A percentile compares a stretch with the other conserved stretches of the same genome.
These are phyloP conservation scores for Bacterosira constricta DNA, from an alignment of 108 stramenopile genomes.

Conservation along the genomic window DNA sequence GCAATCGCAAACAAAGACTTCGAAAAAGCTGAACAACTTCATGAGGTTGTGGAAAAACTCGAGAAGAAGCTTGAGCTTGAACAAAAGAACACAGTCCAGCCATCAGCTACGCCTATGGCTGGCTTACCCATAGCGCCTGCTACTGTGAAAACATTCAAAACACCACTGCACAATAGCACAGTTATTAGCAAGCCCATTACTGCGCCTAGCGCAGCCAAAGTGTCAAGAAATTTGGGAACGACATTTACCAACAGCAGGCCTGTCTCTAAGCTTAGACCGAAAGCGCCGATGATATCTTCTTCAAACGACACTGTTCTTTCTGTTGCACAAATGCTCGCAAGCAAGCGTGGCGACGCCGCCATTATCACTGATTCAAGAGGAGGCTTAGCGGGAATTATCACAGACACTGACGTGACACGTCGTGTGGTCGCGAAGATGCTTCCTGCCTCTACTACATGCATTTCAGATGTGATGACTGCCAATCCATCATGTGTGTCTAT, in stretches of 20 bases:
- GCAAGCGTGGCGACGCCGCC: constrained; percentile 69
- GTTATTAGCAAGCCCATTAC: constrained; percentile 3
- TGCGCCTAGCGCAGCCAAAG: constrained; percentile 11
- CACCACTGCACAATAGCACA: constrained; percentile 16
- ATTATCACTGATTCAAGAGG: constrained; percentile 61
- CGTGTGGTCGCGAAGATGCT: constrained; percentile 77
- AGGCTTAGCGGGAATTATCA: constrained; percentile 81
- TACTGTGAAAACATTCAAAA: constrained; percentile 17
- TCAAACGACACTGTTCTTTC: constrained; percentile 52
- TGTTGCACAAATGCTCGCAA: constrained; percentile 67
- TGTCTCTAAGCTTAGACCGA: constrained; percentile 79
- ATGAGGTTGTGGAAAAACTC: constrained; percentile 51
- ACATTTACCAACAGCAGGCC: constrained; percentile 21
- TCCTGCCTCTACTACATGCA: constrained; percentile 57
- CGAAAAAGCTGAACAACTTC: constrained; percentile 60
- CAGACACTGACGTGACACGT: constrained; percentile 82
- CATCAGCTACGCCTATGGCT: neutral
- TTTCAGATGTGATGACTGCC: constrained; percentile 82
- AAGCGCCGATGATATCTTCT: constrained; percentile 63
- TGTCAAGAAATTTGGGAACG: neutral
- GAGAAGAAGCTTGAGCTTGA: constrained; percentile 61
- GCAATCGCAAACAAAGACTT: constrained; percentile 76
- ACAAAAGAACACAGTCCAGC: constrained; percentile 10
- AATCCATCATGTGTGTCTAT: constrained; percentile 85
- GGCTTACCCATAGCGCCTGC: neutral